Conservation (phyloP, 306 rosid species). For the Prunus salicina region DNA sequence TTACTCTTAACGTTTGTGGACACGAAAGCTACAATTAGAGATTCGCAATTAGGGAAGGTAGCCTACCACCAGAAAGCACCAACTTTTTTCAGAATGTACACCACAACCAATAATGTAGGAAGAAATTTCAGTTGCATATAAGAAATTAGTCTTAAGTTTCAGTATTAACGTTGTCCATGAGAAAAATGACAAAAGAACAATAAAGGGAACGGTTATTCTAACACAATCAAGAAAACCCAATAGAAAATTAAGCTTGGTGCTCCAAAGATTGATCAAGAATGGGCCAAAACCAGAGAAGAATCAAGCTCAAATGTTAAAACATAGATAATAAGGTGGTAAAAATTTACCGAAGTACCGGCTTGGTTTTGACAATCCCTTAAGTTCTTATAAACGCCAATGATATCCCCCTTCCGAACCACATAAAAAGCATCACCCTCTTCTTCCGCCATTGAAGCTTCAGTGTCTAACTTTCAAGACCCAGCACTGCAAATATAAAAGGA, state of each 20-base stretch:
- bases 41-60: not conserved
- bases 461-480: conserved; percentile 4
- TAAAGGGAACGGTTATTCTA: not conserved
- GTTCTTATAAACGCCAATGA: conserved; percentile 71
- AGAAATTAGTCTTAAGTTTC: not conserved
- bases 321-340: not conserved
- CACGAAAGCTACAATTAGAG: not conserved
- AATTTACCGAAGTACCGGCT: conserved; percentile 46
- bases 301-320: not conserved
- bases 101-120: not conserved
- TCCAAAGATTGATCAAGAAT: not conserved
- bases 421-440: conserved; percentile 70
- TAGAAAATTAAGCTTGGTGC: no score
- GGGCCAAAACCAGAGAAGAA: conserved; percentile 1
- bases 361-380: conserved; percentile 50
- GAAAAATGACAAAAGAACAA: not conserved
- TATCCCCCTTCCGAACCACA: conserved; percentile 69
- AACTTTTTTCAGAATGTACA: not conserved
- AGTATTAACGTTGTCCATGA: not conserved
- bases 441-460: conserved; percentile 53
- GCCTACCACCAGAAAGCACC: not conserved
- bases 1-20: not conserved
- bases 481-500: conserved; percentile 19
- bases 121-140: not conserved
- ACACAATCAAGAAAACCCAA: not conserved